A percentile compares a stretch with the other conserved stretches of the same genome.
Evolutionary conservation across 768 basidiomycete species (phyloP).

Genomic region (Termitomyces sp.): DNA sequence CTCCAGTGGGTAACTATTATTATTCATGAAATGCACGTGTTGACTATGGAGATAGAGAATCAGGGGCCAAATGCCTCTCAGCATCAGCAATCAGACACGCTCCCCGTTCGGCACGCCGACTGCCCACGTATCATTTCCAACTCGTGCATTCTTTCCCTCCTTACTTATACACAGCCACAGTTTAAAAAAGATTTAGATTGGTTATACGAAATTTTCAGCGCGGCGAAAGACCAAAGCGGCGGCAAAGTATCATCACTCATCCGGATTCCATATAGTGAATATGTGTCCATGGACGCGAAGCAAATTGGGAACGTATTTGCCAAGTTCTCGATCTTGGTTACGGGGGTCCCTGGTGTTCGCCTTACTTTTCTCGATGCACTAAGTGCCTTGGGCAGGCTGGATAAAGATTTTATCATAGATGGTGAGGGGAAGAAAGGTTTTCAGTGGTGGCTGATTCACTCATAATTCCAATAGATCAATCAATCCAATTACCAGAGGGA

Average conservation of each 20-base stretch:
- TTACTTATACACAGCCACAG: not conserved
- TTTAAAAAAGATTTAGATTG: not conserved
- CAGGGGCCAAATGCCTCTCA: not conserved
- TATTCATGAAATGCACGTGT: not conserved
- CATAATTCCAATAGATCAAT: not conserved
- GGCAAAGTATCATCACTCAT: not conserved
- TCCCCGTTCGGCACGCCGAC: not conserved
- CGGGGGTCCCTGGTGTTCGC: not conserved
- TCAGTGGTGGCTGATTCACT: not conserved
- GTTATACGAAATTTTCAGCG: not conserved
- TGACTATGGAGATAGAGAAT: not conserved
- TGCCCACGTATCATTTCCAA: not conserved
- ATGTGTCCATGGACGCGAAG: not conserved
- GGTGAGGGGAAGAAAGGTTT: not conserved
- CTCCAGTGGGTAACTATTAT: not conserved
- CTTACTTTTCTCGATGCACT: not conserved
- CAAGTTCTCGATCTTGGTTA: not conserved
- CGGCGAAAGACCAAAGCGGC: not conserved
- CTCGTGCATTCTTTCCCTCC: not conserved
- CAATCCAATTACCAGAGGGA: not conserved
- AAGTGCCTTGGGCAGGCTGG: not conserved
- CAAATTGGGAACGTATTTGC: not conserved
- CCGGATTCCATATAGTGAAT: not conserved
- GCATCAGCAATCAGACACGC: not conserved
- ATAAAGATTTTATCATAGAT: not conserved